Evolutionary conservation across 2,329 filamentous ascomycete genomes (phyloP), one percentile per base, ranked within the genome.

Genomic region (Fusarium sarcochroum): DNA sequence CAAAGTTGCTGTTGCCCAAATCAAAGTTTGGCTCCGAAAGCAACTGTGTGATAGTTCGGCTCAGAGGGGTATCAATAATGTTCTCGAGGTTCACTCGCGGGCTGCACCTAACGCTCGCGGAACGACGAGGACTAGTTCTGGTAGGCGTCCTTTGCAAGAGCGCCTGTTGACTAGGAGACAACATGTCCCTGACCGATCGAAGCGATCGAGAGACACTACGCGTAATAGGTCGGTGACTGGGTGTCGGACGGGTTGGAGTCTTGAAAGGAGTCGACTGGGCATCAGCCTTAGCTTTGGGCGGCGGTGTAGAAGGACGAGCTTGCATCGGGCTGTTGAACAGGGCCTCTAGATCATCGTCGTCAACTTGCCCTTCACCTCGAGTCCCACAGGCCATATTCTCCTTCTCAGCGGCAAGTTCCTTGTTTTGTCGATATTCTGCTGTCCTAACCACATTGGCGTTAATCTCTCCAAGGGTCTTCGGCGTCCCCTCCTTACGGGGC

Each of bases 271-370:
- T 82, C 35, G 81, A 78, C 58, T 82, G 80, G 2, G 68, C 49
- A 14, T 63, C 52, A 3, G 66, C 55, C 75, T 84, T 85, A 6
- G 77, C 70, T 41, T 79, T 83, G 6, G 85, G 86, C 61, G 84
- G 84, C 63, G 84, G 87, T 6, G 83, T 89, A 52, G 81, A 89
- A 52, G 79, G 83, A 70, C 84, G 76, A 70, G 75, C 66, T 27
- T 70, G 55, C 56, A 80, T 81, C 65, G 79, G 86, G 73, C 82
- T 90, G 58, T 90, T 89, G 72, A 96, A 94, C 6, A 96, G 84
- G 49, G 86, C 83, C 40, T 88, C 86, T 7, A 92, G 77, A 35
- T 86, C 85, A 63, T 90, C 86, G 50, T 88, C 83, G 7, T 80
- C 63, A 20, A 65, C 56, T 6, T 58, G 42, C 14, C 34, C 51